Evolutionary conservation across 345 rosid genomes (phyloP).

Genomic region (Lepidium sativum): DNA sequence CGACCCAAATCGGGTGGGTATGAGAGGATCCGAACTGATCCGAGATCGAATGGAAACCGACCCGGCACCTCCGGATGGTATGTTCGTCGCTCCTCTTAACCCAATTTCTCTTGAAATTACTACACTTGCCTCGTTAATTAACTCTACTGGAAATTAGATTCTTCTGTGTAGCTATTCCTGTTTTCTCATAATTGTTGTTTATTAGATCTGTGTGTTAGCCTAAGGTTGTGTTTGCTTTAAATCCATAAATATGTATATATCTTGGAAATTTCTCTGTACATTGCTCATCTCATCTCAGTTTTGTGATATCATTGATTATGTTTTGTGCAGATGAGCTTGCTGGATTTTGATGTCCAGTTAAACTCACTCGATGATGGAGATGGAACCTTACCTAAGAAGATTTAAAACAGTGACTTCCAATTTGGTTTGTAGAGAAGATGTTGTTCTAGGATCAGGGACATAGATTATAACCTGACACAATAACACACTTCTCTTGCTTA

Average conservation of each 20-base stretch:
- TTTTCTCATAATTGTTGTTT: neutral
- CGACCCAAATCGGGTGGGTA: constrained; percentile 68
- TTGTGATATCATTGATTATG: neutral
- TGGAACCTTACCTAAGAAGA: neutral
- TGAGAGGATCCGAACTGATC: constrained; percentile 46
- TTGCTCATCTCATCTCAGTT: neutral
- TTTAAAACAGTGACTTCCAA: constrained; percentile 4
- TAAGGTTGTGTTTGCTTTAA: neutral
- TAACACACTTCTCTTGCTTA: constrained; percentile 1
- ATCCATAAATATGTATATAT: neutral
- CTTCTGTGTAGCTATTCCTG: too few species aligned
- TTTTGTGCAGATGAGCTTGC: constrained; percentile 20
- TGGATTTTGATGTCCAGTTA: constrained; percentile 4
- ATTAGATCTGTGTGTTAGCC: constrained; percentile 1
- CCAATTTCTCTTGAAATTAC: neutral
- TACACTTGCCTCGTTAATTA: too few species aligned
- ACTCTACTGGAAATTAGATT: too few species aligned
- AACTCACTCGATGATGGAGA: constrained; percentile 27
- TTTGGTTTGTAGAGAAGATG: neutral
- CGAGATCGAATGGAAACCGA: constrained; percentile 54
- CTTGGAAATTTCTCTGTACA: neutral
- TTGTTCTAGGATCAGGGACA: constrained; percentile 1
- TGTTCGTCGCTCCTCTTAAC: neutral
- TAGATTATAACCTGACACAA: constrained; percentile 1
- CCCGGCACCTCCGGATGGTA: constrained; percentile 70